Base-by-base conservation (phyloP, 805 yeast genomes). In the Candida montana region DNA sequence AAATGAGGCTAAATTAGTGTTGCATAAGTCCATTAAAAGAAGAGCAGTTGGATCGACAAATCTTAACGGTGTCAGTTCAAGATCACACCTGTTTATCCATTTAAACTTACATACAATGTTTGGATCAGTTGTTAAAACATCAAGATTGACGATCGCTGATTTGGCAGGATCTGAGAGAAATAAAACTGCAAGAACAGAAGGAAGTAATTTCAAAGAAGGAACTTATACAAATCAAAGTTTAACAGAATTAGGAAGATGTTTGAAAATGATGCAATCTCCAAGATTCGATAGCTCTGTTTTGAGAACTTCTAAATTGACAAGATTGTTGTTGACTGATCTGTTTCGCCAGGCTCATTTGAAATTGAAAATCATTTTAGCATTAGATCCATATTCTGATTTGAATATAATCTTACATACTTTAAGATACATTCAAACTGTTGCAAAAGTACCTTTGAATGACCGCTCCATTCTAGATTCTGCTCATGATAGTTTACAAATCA, bases 91-190 rank as follows among this genome's bases (percentile, higher is more conserved):
- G n/a, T 72, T 76, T 48, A 58, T 70, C 3, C 65, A 68, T 40
- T 61, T 75, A 36, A 71, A 72, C 42, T 45, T 68, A 6, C 65
- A 61, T 37, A 52, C 50, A 15, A 45, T 60, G 34, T 24, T 47
- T 38, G 61, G 62, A 2, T 39, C 37, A 16, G 35, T 50, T 35
- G 31, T 59, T 2, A 53, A 48, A 29, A 53, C 62, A 2, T 54
- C 74, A 5, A 62, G 75, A 36, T 56, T 76, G 21, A 69, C 74
- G 0, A 54, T 77, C 32, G 74, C 73, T 0, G 81, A 77, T 48
- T 50, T 77, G 16, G 78, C 80, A 2, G 79, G 80, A 1, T 63
- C 75, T 8, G 80, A 76, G 53, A 62, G 79, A 49, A 62, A 72
- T 9, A 72, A 70, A 43, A 46, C 60, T 11, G 70, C 79, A 2